A percentile compares a stretch with the other conserved stretches of the same genome.
Evolutionary conservation across 352 stramenopile species (phyloP).

Genomic region (Phytophthora lateralis): DNA sequence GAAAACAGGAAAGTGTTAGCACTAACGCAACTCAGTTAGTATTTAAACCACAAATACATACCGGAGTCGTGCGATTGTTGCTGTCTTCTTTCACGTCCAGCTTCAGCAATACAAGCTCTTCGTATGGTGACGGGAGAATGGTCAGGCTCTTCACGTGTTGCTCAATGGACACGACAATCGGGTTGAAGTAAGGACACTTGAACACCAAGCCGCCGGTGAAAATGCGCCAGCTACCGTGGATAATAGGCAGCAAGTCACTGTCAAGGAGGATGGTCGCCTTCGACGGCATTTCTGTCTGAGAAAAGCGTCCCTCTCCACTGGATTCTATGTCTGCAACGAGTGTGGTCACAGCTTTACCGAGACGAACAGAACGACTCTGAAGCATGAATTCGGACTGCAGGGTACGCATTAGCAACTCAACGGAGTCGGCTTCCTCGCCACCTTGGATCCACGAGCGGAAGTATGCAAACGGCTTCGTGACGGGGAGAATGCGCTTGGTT

Average conservation of each 20-base stretch:
- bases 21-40: background rate
- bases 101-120: slow-evolving; percentile 72
- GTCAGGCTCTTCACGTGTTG: slow-evolving; percentile 56
- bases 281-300: slow-evolving; percentile 18
- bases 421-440: slow-evolving; percentile 50
- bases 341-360: slow-evolving; percentile 45
- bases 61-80: slow-evolving; percentile 23
- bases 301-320: background rate
- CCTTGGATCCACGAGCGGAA: slow-evolving; percentile 68
- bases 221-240: slow-evolving; percentile 57
- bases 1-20: slow-evolving; percentile 1
- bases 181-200: slow-evolving; percentile 54
- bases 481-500: slow-evolving; percentile 31
- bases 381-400: slow-evolving; percentile 78
- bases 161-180: slow-evolving; percentile 67
- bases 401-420: slow-evolving; percentile 40
- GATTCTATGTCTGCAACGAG: slow-evolving; percentile 38
- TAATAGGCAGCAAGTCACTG: slow-evolving; percentile 42
- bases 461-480: slow-evolving; percentile 64
- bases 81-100: slow-evolving; percentile 51
- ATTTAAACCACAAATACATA: slow-evolving; percentile 18
- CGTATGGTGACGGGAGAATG: slow-evolving; percentile 52
- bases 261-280: slow-evolving; percentile 61
- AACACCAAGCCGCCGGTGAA: slow-evolving; percentile 71
- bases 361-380: slow-evolving; percentile 46